Conservation (phyloP, 345 rosid genomes). For the Conringia planisiliqua region DNA sequence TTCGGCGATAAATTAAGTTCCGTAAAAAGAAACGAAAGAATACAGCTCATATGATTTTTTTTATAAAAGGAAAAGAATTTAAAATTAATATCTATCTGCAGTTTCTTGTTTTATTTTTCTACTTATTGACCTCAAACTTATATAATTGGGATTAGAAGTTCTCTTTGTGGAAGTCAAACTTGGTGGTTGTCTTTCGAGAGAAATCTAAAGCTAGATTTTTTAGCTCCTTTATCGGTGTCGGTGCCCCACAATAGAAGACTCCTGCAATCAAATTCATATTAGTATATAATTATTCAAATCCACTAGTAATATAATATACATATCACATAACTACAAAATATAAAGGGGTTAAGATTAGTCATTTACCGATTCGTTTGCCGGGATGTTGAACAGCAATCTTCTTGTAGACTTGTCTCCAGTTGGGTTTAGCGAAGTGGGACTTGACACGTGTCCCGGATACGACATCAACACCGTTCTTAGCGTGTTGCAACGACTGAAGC, state of each 20-base stretch:
- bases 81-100: slow-evolving; percentile 11
- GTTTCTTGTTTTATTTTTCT: slow-evolving; percentile 12
- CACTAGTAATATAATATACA: neutral
- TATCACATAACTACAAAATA: neutral
- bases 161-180: slow-evolving; percentile 91
- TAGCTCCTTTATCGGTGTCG: slow-evolving; percentile 60
- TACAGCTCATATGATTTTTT: slow-evolving; percentile 11
- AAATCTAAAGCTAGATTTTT: slow-evolving; percentile 67
- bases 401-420: slow-evolving; percentile 89
- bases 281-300: neutral
- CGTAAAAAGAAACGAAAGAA: slow-evolving; percentile 10
- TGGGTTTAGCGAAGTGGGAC: slow-evolving; percentile 85
- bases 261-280: slow-evolving; percentile 48
- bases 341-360: slow-evolving; percentile 10
- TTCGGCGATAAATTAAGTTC: neutral
- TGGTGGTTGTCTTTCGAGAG: slow-evolving; percentile 74
- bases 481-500: slow-evolving; percentile 84
- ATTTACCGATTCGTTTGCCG: slow-evolving; percentile 61
- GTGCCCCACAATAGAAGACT: slow-evolving; percentile 90
- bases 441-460: slow-evolving; percentile 83
- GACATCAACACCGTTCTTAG: slow-evolving; percentile 83
- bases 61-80: slow-evolving; percentile 4
- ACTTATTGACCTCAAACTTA: neutral
- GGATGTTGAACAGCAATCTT: slow-evolving; percentile 62
- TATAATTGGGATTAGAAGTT: slow-evolving; percentile 48